phyloP scores from a whole-genome alignment of 108 stramenopile species.

The Conticribra guillardii region DNA sequence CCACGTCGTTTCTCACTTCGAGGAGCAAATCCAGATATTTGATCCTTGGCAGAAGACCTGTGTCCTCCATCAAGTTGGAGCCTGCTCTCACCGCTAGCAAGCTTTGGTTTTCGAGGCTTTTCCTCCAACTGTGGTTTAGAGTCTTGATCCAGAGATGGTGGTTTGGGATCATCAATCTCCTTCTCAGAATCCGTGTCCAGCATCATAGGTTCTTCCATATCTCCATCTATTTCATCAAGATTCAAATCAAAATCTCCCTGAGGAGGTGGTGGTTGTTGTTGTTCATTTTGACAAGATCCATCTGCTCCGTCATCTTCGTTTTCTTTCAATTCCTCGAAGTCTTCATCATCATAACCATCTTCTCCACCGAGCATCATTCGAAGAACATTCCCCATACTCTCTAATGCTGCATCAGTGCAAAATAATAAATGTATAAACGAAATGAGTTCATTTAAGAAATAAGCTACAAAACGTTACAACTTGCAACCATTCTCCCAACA shows the following conservation, averaged over 20 bases:
- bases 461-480: not conserved
- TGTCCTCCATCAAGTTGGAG: not conserved
- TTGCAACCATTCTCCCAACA: not conserved
- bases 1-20: not conserved
- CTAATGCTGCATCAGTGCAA: slow-evolving; percentile 24
- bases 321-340: slow-evolving; percentile 42
- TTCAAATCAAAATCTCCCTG: not conserved
- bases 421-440: not conserved
- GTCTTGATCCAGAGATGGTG: not conserved
- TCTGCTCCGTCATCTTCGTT: slow-evolving; percentile 16
- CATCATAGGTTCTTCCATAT: slow-evolving; percentile 9
- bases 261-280: slow-evolving; percentile 12
- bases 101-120: slow-evolving; percentile 5
- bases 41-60: not conserved
- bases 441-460: not conserved
- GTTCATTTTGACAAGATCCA: slow-evolving; percentile 11
- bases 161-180: not conserved
- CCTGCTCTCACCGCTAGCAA: not conserved
- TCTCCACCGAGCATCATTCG: slow-evolving; percentile 46
- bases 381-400: slow-evolving; percentile 43
- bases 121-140: slow-evolving; percentile 7
- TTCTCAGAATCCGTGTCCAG: slow-evolving; percentile 10
- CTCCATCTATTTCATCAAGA: slow-evolving; percentile 26
- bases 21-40: not conserved
- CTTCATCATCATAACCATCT: slow-evolving; percentile 35